Base-by-base conservation (phyloP, 257 asterid species). In the Nicotiana undulata region DNA sequence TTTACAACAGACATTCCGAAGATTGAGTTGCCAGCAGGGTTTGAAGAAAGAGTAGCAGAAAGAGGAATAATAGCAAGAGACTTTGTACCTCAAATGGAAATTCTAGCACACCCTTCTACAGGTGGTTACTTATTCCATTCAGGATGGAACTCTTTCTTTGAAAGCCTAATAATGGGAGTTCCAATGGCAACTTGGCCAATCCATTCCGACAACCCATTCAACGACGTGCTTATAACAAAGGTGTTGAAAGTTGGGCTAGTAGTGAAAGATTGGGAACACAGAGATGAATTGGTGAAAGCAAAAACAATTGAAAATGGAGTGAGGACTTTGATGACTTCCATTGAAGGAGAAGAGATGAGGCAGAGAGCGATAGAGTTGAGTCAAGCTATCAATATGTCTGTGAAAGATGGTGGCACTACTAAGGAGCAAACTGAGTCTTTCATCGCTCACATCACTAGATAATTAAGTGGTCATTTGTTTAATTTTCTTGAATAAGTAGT, bases 101-200 rank as follows among this genome's bases (percentile, higher is more conserved):
- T 79, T 63, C 63, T 79, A 6, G 82, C 51, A 3, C 82, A 79
- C 40, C 63, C 49, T 9, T 79, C 82, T 1, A 79, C 82, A 0
- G 75, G 82, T 13, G 75, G 82, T 28, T 63, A 40, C 15, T 8
- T 63, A 34, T 60, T 51, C 8, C 76, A 79, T 52, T 79, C 51
- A 2, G 82, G 82, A 3, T 79, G 82, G 76, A 79, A 79, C 10
- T 79, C 82, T 3, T 58, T 51, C 12, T 11, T 79, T 3, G 82
- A 79, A 56, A 66, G 60, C 6, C 58, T 6, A 4, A 40, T 22
- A 9, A 63, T 79, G 75, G 82, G 82, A 0, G 82, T 79, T 1
- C 82, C 82, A 3, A 22, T 63, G 29, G 82, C 75, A 6, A 24
- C 82, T 18, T 79, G 76, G 82, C 75, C 76, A 20, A 16, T 79